A percentile compares a stretch with the other conserved stretches of the same genome.
phyloP scores from a whole-genome alignment of 306 rosid genomes.

The Corylus heterophylla region DNA sequence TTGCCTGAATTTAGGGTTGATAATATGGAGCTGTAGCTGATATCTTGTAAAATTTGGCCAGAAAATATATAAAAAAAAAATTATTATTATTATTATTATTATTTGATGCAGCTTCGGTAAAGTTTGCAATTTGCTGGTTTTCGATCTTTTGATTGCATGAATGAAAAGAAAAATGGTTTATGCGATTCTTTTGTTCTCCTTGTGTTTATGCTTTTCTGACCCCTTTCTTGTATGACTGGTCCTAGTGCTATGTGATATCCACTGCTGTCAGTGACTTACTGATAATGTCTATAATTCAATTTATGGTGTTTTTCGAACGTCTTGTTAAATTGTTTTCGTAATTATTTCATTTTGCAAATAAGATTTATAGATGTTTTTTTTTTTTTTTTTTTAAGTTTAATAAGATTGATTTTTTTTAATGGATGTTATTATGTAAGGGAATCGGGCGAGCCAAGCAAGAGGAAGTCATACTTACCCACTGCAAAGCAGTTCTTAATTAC shows the following conservation, averaged over 20 bases:
- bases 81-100: no score
- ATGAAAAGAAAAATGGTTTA: not conserved
- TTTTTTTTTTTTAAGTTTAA: not conserved
- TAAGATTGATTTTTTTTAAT: not conserved
- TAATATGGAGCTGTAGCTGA: no score
- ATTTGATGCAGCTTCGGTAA: no score
- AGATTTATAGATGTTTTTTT: not conserved
- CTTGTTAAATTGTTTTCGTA: not conserved
- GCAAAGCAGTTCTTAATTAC: conserved; percentile 90
- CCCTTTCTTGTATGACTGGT: no score
- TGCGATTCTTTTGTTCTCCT: not conserved
- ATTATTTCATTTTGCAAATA: not conserved
- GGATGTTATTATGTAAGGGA: conserved; percentile 55
- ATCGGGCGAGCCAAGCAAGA: conserved; percentile 87
- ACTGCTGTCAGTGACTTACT: no score
- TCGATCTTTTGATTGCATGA: no score
- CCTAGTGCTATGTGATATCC: no score
- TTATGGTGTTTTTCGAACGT: not conserved
- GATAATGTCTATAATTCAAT: not conserved
- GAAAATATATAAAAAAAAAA: no score
- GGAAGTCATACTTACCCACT: conserved; percentile 81
- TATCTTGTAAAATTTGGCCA: no score
- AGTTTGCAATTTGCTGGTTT: no score
- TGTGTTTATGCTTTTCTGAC: no score
- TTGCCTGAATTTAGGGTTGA: no score